Evolutionary conservation across 495 filamentous ascomycete species (phyloP), one percentile per base, ranked within the genome.

Genomic region (Penicillium goetzii): DNA sequence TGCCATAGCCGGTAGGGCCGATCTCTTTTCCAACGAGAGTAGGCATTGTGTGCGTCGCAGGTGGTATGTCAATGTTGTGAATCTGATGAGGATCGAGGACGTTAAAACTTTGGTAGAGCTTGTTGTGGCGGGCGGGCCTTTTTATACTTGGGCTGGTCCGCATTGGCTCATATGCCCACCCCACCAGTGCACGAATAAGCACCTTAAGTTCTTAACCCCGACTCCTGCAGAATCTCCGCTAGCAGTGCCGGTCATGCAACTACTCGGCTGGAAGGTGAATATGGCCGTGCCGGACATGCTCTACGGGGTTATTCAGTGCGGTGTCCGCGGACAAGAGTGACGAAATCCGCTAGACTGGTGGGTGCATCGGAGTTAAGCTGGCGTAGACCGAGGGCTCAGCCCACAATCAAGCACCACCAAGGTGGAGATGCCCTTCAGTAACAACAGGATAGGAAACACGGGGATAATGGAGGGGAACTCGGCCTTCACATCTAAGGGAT

Each of bases 1-100:
- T 70, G 45, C 82, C 82, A 64, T 79, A 78, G 56, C 81, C 82
- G 7, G 72, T 83, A n/a, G 68, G 49, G 25, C 81, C 82, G 52
- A 84, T 69, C 63, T 76, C 66, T 59, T 74, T 81, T 68, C 79
- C 78, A 55, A 76, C 61, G 43, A 80, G 68, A 53, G 69, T 63
- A 70, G 78, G 78, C 78, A 81, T 81, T 41, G 14, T 73, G 64
- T 17, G 19, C 21, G 41, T 34, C 23, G 23, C 14, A 15, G 30
- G n/a, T 15, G 21, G 1, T 32, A n/a, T 51, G 2, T 15, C 19
- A 7, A 30, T 14, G 53, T 28, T 47, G 26, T 33, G n/a, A 32
- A 40, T 54, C 36, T 53, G n/a, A 17, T 19, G 30, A 41, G 14
- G 7, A 50, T 51, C 4, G 25, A 51, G 26, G 47, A 30, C 14